Evolutionary conservation across 2,329 filamentous ascomycete genomes (phyloP).

Genomic region (Penicillium sp.): DNA sequence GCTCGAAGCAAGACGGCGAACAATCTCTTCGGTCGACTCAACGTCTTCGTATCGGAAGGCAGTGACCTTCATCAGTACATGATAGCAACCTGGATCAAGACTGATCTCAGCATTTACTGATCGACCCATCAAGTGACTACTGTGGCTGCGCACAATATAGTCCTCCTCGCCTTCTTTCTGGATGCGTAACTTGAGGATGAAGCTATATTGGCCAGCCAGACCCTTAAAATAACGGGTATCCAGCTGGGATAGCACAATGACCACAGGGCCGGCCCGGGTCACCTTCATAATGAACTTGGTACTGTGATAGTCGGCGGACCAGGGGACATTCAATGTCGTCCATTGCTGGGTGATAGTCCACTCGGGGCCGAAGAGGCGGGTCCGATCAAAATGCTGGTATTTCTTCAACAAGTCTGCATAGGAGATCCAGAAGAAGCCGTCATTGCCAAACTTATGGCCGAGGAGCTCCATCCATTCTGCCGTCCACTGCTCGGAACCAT

Average conservation of each 20-base stretch:
- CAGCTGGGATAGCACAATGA: constrained; percentile 55
- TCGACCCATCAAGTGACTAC: constrained; percentile 60
- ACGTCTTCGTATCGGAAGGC: constrained; percentile 54
- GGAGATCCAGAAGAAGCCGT: constrained; percentile 63
- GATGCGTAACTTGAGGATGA: constrained; percentile 55
- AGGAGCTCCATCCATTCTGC: constrained; percentile 70
- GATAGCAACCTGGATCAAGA: constrained; percentile 70
- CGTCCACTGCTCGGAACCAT: constrained; percentile 81
- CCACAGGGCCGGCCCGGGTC: constrained; percentile 49
- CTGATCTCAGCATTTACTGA: constrained; percentile 73
- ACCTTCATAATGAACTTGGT: constrained; percentile 57
- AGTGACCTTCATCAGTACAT: constrained; percentile 69
- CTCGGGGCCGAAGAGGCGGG: constrained; percentile 56
- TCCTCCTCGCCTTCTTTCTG: constrained; percentile 58
- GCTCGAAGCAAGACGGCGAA: constrained; percentile 59
- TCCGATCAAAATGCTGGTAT: constrained; percentile 58
- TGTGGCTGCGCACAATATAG: constrained; percentile 55
- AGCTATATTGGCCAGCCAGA: constrained; percentile 54
- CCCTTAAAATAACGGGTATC: constrained; percentile 59
- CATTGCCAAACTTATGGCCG: constrained; percentile 69
- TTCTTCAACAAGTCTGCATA: constrained; percentile 56
- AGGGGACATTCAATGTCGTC: constrained; percentile 57
- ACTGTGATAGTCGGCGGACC: constrained; percentile 58
- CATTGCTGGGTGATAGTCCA: constrained; percentile 60
- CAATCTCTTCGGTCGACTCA: constrained; percentile 61